Evolutionary conservation across 2,329 filamentous ascomycete genomes (phyloP).

Genomic region (Periconia digitata): DNA sequence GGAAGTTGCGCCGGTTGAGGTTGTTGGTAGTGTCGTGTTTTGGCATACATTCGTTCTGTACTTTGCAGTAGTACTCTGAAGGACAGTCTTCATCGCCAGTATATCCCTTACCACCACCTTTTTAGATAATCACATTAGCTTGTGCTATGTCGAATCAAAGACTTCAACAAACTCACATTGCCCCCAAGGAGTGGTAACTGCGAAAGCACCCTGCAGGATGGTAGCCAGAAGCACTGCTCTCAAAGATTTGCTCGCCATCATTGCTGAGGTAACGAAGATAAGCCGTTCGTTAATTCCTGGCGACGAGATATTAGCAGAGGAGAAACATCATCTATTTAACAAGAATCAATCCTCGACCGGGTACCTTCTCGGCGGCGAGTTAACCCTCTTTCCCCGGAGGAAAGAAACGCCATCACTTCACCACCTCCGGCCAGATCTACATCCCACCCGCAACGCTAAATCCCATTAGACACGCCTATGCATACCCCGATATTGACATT

Average conservation of each 20-base stretch:
- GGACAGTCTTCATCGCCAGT: constrained; percentile 13
- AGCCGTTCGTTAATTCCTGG: not conserved
- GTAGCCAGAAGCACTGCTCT: constrained; percentile 11
- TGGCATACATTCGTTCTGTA: constrained; percentile 15
- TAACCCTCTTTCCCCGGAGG: too few relatives aligned
- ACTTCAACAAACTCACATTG: constrained; percentile 11
- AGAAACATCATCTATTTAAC: not conserved
- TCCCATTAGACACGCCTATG: too few relatives aligned
- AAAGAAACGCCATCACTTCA: too few relatives aligned
- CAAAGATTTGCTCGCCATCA: constrained; percentile 7
- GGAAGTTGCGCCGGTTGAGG: not conserved
- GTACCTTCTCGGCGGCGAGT: too few relatives aligned
- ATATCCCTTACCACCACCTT: constrained; percentile 14
- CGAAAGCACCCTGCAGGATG: constrained; percentile 11
- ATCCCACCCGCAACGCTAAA: too few relatives aligned
- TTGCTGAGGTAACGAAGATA: not conserved
- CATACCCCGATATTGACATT: too few relatives aligned
- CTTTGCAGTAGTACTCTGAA: constrained; percentile 11
- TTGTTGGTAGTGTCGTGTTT: not conserved
- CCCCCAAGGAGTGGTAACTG: constrained; percentile 8
- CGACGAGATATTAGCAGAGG: not conserved
- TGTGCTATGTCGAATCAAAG: not conserved
- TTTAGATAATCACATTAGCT: not conserved
- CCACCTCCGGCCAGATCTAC: too few relatives aligned
- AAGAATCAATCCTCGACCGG: not conserved